Percentiles rank a stretch among this genome's conserved stretches.
Evolutionary conservation across 129 eudicot species (phyloP).

Genomic region (Chrysanthemum makinoi): DNA sequence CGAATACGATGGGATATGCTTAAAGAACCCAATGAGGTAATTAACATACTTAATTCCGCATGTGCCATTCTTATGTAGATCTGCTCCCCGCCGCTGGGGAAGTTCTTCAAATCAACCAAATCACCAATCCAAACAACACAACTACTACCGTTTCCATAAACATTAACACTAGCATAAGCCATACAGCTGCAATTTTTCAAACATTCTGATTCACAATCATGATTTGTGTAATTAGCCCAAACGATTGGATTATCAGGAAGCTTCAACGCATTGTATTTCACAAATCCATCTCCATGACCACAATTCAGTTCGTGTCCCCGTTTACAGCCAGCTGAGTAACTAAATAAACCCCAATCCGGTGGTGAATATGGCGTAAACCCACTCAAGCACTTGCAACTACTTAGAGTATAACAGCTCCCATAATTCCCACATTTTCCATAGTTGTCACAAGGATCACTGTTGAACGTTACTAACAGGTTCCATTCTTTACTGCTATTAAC

Average conservation of each 20-base stretch:
- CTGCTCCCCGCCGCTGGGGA: conserved; percentile 20
- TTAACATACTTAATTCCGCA: conserved; percentile 31
- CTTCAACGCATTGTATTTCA: conserved; percentile 41
- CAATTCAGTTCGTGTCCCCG: conserved; percentile 30
- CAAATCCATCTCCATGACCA: conserved; percentile 49
- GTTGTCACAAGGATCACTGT: conserved; percentile 48
- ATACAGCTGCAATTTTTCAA: conserved; percentile 42
- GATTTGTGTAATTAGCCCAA: conserved; percentile 29
- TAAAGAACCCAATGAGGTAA: not conserved
- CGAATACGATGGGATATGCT: not conserved
- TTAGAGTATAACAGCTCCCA: conserved; percentile 38
- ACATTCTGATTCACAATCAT: conserved; percentile 40
- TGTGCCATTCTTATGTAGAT: conserved; percentile 42
- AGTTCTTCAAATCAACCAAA: conserved; percentile 39
- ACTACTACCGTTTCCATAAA: conserved; percentile 32
- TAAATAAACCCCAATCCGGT: conserved; percentile 35
- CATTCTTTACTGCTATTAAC: conserved; percentile 35
- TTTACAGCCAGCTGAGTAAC: conserved; percentile 45
- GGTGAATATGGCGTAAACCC: conserved; percentile 47
- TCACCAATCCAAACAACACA: conserved; percentile 47
- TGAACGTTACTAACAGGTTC: conserved; percentile 30
- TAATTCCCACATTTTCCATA: conserved; percentile 44
- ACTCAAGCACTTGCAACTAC: conserved; percentile 46
- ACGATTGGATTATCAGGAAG: conserved; percentile 50
- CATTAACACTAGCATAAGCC: conserved; percentile 43